phyloP scores from a whole-genome alignment of 2,329 filamentous ascomycete genomes.

The Trichoderma oligosporum region DNA sequence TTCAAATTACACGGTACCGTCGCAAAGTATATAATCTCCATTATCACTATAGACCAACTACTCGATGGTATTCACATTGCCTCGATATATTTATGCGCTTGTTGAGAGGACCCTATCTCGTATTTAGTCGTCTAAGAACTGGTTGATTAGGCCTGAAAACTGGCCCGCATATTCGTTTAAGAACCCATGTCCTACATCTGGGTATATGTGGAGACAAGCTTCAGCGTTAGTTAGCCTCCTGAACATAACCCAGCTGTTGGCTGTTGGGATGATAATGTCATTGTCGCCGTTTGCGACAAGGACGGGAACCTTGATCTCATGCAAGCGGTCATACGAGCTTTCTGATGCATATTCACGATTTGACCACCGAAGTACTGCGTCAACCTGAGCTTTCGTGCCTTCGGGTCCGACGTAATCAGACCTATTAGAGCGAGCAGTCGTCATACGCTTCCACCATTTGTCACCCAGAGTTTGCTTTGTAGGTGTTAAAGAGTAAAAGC shows the following conservation, averaged over 20 bases:
- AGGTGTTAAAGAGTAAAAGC: constrained; percentile 2
- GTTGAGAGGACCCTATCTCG: not conserved
- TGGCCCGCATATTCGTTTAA: constrained; percentile 9
- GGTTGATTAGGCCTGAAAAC: not conserved
- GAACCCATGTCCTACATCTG: constrained; percentile 8
- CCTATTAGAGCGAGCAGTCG: not conserved
- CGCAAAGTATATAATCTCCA: no score
- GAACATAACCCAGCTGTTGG: constrained; percentile 14
- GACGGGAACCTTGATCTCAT: constrained; percentile 7
- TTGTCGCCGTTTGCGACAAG: constrained; percentile 7
- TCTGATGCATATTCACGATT: not conserved
- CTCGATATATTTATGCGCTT: no score
- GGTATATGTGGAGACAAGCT: constrained; percentile 6
- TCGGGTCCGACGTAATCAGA: not conserved
- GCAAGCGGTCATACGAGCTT: not conserved
- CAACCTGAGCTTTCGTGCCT: not conserved
- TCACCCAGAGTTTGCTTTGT: not conserved
- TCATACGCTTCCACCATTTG: constrained; percentile 3
- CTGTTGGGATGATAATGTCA: constrained; percentile 8
- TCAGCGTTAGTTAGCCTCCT: constrained; percentile 7
- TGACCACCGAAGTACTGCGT: not conserved
- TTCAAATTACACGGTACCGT: no score
- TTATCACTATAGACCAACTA: no score
- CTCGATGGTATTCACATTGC: no score
- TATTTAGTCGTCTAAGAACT: not conserved